Base-by-base conservation (phyloP, 2,329 filamentous ascomycete species). In the Phaeosphaeria sp. region DNA sequence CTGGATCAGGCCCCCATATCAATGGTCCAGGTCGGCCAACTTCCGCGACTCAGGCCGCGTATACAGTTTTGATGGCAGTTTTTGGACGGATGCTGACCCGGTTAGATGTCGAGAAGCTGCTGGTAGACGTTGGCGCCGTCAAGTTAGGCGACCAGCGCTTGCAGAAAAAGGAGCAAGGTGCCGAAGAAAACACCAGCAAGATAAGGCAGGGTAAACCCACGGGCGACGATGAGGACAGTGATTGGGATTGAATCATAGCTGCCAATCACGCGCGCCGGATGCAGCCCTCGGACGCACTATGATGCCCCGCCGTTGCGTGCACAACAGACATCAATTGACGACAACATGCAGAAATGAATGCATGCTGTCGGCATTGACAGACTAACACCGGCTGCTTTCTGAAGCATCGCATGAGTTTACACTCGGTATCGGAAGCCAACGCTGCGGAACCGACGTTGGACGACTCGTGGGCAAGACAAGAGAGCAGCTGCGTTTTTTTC, bases 101-200 rank as follows among this genome's bases (percentile, higher is more conserved):
- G 22, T 27, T 50, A 78, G 89, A 96, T 73, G 80, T 98, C 58
- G 93, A 98, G 74, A 86, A 89, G 65, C 75, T 98, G 42, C 81
- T 99, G 39, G 85, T 97, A 2, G 90, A 93, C 48, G 83, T 96
- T 39, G 93, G 93, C 2, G 94, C 93, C 1, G 82, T 98, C 17
- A 86, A 88, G 52, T 84, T 89, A 49, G 89, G 88, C 56, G 95
- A 99, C 74, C 85, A 91, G 78, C 88, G 95, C 53, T 82, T 97
- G 36, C 81, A 85, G 64, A 85, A 86, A 1, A 68, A 65, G 49
- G 84, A 88, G 60, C 87, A 89, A 43, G 85, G 48, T 68, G 79
- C 64, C 76, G 80, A 61, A 83, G 83, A 71, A 81, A 81, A 51
- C 82, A 84, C 68, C 81, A 82, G 68, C 82, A 80, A 62, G 83